Evolutionary conservation across 2,329 filamentous ascomycete genomes (phyloP), one percentile per base, ranked within the genome.

Genomic region (Xylaria hypoxylon): DNA sequence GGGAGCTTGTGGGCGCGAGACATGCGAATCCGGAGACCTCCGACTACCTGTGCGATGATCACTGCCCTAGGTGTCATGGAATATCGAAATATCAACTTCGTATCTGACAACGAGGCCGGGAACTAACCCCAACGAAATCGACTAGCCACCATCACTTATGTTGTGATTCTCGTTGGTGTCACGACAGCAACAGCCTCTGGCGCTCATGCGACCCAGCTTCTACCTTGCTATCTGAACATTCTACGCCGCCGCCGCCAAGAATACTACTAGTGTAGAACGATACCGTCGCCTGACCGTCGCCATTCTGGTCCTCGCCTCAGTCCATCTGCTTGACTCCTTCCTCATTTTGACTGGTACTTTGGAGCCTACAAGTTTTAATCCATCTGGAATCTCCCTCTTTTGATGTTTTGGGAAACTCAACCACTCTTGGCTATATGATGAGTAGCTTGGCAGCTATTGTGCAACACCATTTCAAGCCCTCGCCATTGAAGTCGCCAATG

Each of bases 331-430:
- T 64, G 26, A 58, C 72, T 74, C 72, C 71, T 74, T 74, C 73
- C 72, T 42, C 48, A 71, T 75, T 72, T 22, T 68, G 70, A 68
- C 58, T 73, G 65, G 71, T 64, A 58, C 53, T 35, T 19, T 15
- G 24, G 15, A 44, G 28, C 53, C 59, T 69, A 59, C 59, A 45
- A 62, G 38, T 55, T 57, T 44, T 59, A 5, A 48, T 56, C 38
- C 28, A 48, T 51, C n/a, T 61, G 33, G 33, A 50, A 59, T n/a
- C 48, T 58, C 44, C 17, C 26, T 62, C 42, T 68, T 69, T 66
- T 62, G 10, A 65, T 67, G 56, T 40, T 69, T 71, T 42, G 31
- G 73, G 69, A 70, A 73, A 70, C 62, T 71, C 63, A 50, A 62
- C 67, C 53, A 50, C 44, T 44, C 35, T 62, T 62, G 68, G 69